These are phyloP conservation scores for Pseudogymnoascus verrucosus DNA, from an alignment of 2,329 filamentous ascomycete species.

Conservation along the genomic window DNA sequence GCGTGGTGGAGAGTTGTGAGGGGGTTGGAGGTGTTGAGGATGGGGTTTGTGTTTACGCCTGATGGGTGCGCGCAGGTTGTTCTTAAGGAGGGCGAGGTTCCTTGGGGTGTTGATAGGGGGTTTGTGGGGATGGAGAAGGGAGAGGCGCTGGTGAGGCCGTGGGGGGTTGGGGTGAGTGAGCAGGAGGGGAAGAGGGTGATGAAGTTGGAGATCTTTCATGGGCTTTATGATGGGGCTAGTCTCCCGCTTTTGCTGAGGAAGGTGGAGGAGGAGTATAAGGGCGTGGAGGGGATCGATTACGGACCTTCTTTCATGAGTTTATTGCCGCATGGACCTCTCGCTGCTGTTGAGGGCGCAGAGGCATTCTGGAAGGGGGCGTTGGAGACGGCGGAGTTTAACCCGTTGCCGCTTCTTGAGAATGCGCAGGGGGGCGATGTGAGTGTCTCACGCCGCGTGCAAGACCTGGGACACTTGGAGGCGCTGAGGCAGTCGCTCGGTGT, in stretches of 20 bases:
- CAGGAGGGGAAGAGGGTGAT: slow-evolving; percentile 31
- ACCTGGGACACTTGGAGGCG: slow-evolving; percentile 39
- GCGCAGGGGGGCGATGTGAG: slow-evolving; percentile 17
- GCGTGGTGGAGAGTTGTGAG: slow-evolving; percentile 51
- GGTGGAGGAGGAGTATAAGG: slow-evolving; percentile 46
- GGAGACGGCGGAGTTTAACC: slow-evolving; percentile 16
- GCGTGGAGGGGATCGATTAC: slow-evolving; percentile 19
- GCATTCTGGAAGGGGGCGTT: slow-evolving; percentile 63
- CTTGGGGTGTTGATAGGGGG: slow-evolving; percentile 33
- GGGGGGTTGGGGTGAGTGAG: slow-evolving; percentile 15
- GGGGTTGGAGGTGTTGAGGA: slow-evolving; percentile 59
- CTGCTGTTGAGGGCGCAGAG: slow-evolving; percentile 36
- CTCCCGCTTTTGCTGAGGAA: slow-evolving; percentile 57
- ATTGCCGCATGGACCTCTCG: slow-evolving; percentile 62
- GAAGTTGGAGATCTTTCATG: slow-evolving; percentile 70
- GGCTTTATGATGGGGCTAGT: slow-evolving; percentile 77
- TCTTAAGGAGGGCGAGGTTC: slow-evolving; percentile 34
- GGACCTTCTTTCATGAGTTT: slow-evolving; percentile 57
- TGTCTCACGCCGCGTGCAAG: slow-evolving; percentile 24
- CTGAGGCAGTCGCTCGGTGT: slow-evolving; percentile 55
- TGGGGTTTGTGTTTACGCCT: slow-evolving; percentile 61
- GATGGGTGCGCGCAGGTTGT: slow-evolving; percentile 73
- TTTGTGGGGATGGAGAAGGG: slow-evolving; percentile 20
- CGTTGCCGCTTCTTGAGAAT: slow-evolving; percentile 24
- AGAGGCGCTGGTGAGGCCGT: slow-evolving; percentile 22